phyloP scores from a whole-genome alignment of 169 alveolate genomes.

The Perkinsus olseni region DNA sequence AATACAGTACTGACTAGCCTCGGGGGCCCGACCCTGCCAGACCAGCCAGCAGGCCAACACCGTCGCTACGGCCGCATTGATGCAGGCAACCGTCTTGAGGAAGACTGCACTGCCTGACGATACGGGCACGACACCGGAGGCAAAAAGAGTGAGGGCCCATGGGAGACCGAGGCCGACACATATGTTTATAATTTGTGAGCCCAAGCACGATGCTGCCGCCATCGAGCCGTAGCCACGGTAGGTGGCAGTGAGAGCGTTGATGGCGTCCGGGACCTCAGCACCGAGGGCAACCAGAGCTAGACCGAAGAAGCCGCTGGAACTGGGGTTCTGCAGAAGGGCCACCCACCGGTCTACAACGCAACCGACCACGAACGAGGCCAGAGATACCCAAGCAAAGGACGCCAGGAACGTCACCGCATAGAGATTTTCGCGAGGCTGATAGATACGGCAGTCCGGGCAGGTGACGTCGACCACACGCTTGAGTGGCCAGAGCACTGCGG shows the following conservation, averaged over 20 bases:
- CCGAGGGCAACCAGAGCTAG: neutral
- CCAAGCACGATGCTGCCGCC: neutral
- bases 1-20: neutral
- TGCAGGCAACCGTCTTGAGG: neutral
- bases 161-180: slow-evolving; percentile 7
- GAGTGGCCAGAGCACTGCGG: neutral
- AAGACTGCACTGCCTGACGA: neutral
- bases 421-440: neutral
- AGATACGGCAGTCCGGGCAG: slow-evolving; percentile 9
- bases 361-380: neutral
- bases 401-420: neutral
- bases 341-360: neutral
- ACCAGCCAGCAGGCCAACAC: neutral
- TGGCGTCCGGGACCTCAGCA: slow-evolving; percentile 5
- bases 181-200: neutral
- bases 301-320: neutral
- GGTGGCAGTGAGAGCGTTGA: neutral
- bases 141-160: neutral
- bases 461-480: neutral
- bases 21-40: neutral
- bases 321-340: neutral
- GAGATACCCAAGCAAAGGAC: neutral
- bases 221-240: neutral
- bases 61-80: neutral
- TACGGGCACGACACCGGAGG: neutral